Evolutionary conservation across 768 basidiomycete species (phyloP).

Genomic region (Phlebiopsis flavidoalba): DNA sequence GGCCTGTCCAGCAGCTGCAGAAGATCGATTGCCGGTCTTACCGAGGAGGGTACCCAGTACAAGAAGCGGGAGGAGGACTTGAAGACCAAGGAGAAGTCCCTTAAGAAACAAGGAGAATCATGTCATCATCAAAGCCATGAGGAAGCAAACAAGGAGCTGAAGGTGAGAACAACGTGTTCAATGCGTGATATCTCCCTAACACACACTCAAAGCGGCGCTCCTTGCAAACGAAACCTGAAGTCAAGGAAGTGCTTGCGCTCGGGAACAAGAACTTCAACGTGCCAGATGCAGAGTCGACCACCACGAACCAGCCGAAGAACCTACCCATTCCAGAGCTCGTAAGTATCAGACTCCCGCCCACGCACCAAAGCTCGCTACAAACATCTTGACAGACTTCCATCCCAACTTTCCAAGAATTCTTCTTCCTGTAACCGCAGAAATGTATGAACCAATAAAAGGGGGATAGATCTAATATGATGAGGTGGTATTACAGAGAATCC

Average conservation of each 20-base stretch:
- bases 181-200: not conserved
- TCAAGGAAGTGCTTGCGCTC: not conserved
- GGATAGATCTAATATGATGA: conserved; percentile 12
- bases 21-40: conserved; percentile 12
- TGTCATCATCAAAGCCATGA: conserved; percentile 16
- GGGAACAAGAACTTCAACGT: not conserved
- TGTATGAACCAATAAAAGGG: conserved; percentile 6
- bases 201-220: conserved; percentile 12
- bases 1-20: conserved; percentile 15
- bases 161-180: conserved; percentile 3
- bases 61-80: conserved; percentile 14
- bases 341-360: not conserved
- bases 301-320: not conserved
- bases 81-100: conserved; percentile 8
- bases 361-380: not conserved
- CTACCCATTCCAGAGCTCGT: not conserved
- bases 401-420: conserved; percentile 10
- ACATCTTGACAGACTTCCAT: conserved; percentile 4
- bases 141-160: conserved; percentile 14
- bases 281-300: not conserved
- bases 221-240: not conserved
- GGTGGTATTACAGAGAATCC: conserved; percentile 17
- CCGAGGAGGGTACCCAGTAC: conserved; percentile 11
- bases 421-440: conserved; percentile 4
- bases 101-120: conserved; percentile 13